Base-by-base conservation (phyloP, 1,284 basidiomycete genomes). In the Anthracocystis panici-leucophaei region DNA sequence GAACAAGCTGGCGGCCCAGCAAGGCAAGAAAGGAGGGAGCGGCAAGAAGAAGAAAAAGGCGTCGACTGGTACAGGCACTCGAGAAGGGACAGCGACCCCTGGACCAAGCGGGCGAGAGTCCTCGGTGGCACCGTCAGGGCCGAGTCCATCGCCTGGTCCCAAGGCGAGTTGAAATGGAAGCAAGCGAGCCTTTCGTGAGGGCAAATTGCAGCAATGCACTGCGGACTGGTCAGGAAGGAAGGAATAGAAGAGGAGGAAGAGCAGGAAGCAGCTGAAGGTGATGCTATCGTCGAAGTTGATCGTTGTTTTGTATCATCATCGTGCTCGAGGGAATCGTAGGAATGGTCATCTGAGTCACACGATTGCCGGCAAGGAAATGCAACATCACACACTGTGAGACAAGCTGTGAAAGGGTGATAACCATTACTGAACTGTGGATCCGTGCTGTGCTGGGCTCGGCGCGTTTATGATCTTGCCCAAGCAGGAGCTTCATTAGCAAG, bases 1-100 rank as follows among this genome's bases (percentile, higher is more conserved):
- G 21, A 82, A 82, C 69, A 75, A 73, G 57, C 66, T 82, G 3
- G 80, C 80, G 3, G 75, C 75, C 10, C 72, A 76, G 62, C 78
- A 80, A 59, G 59, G 51, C 29, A 77, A 75, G 59, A 70, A 65
- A 48, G 61, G 67, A 16, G 60, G 56, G 9, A 54, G 51, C n/a
- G 51, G 50, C 9, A 65, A 75, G 68, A 78, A 78, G 69, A 78
- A 78, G 68, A 71, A 71, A 48, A 63, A 63, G 46, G 33, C 51
- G 12, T 38, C 55, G 29, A 50, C 50, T 14, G 61, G 67, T 12
- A 55, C 58, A 14, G 59, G 63, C n/a, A 60, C 53, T 18, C 58
- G 60, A 35, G 70, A 67, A 25, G 71, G 57, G 2, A 65, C 71
- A 14, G 50, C 71, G 3, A 74, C 71, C 16, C 71, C 71, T 16